Evolutionary conservation across 164 flowering plant genomes (phyloP), one percentile per base, ranked within the genome.

Genomic region (Nymphaea colorata): DNA sequence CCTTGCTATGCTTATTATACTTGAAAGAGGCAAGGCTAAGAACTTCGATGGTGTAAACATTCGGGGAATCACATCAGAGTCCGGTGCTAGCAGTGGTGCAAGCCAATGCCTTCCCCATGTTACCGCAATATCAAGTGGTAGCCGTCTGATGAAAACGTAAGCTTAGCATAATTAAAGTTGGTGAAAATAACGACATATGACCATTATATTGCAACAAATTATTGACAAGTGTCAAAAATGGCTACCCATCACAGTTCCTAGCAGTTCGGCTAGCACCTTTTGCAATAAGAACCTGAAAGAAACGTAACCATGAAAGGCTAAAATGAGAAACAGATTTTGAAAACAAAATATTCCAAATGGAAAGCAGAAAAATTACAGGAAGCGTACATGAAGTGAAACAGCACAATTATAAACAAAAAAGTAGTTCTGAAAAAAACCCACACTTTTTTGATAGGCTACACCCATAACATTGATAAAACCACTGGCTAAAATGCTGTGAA

Each of bases 81-180:
- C 83, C 43, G 97, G 92, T 47, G 86, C 66, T 67, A 94, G 77
- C 76, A 87, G 72, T 11, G 89, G 88, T 74, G 91, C 99, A 71
- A 94, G 91, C 95, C 97, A 90, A 81, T 85, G 96, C 6, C 97
- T 93, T 4, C 93, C 92, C 97, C 97, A 90, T 85, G 91, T 85
- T 66, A 86, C 82, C 11, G 97, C 99, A 80, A 94, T 87, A 77
- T 91, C 93, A 70, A 82, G 75, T 67, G 99, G 99, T 59, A 91
- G 84, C 99, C 97, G 91, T 76, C 97, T 94, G 82, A 66, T 41
- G 79, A 25, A 42, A n/a, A 61, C n/a, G 57, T n/a, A 71, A 8
- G 59, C 8, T 59, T 53, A 60, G 2, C 3, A 64, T 67, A 36
- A 59, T 60, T 16, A 55, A 2, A 6, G 5, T 7, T 44, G 64